Base-by-base conservation (phyloP, 2,329 filamentous ascomycete species). In the Phaeomoniella chlamydospora region DNA sequence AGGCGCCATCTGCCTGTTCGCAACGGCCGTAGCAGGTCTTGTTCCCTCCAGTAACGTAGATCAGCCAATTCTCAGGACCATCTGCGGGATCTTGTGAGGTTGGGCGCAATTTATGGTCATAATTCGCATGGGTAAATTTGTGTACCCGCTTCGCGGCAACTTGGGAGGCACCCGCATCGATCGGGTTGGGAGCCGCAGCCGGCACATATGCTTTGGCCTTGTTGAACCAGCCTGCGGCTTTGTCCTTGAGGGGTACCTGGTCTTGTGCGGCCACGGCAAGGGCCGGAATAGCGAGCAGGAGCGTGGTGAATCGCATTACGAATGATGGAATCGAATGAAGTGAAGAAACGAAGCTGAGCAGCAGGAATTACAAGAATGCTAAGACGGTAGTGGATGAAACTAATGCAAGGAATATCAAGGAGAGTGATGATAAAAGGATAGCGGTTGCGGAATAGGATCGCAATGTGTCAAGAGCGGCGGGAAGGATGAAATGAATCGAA, bases 31-130 rank as follows among this genome's bases (percentile, higher is more conserved):
- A 74, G 58, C 74, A 79, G 26, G 71, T 75, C 54, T 68, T 69
- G 58, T 79, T 78, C 31, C 72, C 74, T 40, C 74, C 74, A 4
- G 72, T 77, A 31, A 75, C 53, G 50, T 64, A 76, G 36, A 79
- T 53, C 71, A 78, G 31, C 49, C 50, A n/a, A 63, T 70, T 48
- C 62, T 69, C 31, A 53, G 57, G 41, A 56, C 58, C 17, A 55
- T 36, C n/a, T 10, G n/a, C 15, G 4, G 34, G 18, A 10, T 42
- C 34, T 29, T 52, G 39, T 2, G 48, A 43, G 16, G 54, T 49
- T 13, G 61, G 57, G 26, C 53, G 61, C 22, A 79, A 50, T 34
- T 70, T 53, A 34, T 63, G 53, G 47, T 70, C 59, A 66, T 70
- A 74, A 60, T 76, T 78, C 41, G 64, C 59, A 42, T 70, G 48